Evolutionary conservation across 2,329 filamentous ascomycete genomes (phyloP).

Genomic region (Fusarium nanum): DNA sequence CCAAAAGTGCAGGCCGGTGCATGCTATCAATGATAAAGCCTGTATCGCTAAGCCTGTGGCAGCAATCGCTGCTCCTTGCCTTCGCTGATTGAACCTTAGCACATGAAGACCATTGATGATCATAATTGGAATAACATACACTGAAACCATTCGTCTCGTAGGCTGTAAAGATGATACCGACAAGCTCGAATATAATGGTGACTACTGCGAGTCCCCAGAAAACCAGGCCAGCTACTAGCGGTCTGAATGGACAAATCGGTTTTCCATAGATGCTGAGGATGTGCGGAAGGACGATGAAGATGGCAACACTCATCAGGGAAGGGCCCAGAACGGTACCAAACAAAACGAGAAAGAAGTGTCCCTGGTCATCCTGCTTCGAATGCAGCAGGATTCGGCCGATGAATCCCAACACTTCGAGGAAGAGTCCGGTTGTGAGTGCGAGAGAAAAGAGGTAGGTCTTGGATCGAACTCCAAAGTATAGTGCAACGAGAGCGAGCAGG

Average conservation of each 20-base stretch:
- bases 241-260: slow-evolving; percentile 53
- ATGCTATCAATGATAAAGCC: slow-evolving; percentile 54
- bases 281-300: slow-evolving; percentile 60
- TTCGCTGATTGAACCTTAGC: slow-evolving; percentile 46
- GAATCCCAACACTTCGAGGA: slow-evolving; percentile 60
- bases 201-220: slow-evolving; percentile 53
- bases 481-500: slow-evolving; percentile 53
- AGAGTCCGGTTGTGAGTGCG: slow-evolving; percentile 55
- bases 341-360: slow-evolving; percentile 58
- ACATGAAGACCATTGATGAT: neutral
- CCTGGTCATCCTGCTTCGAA: slow-evolving; percentile 48
- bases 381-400: slow-evolving; percentile 59
- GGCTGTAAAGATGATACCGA: slow-evolving; percentile 56
- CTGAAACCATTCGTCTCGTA: slow-evolving; percentile 49
- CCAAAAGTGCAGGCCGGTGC: slow-evolving; percentile 54
- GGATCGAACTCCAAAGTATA: slow-evolving; percentile 55
- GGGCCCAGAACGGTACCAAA: slow-evolving; percentile 62
- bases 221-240: slow-evolving; percentile 50
- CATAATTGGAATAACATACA: slow-evolving; percentile 49
- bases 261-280: slow-evolving; percentile 61
- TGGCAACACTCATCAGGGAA: slow-evolving; percentile 57
- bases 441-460: slow-evolving; percentile 56
- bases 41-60: slow-evolving; percentile 60
- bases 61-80: slow-evolving; percentile 53
- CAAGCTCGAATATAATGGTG: slow-evolving; percentile 53